Percentiles rank a stretch among this genome's conserved stretches.
Conservation (phyloP, 371 early-diverging fungal genomes). For the Massospora cicadina region DNA sequence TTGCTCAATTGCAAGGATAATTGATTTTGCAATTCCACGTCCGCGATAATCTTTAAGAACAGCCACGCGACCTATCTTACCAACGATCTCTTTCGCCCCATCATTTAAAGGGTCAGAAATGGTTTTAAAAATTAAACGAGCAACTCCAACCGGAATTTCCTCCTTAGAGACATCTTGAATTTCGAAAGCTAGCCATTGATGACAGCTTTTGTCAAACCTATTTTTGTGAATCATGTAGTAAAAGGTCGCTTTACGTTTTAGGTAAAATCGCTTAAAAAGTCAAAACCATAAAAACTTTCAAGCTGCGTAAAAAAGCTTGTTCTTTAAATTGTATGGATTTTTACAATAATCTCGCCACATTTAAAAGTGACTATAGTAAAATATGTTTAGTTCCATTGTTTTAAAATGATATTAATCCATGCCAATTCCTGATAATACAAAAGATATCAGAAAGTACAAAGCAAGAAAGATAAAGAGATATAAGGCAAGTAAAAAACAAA, state of each 20-base stretch:
- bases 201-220: neutral
- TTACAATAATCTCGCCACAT: neutral
- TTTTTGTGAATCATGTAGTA: neutral
- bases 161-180: slow-evolving; percentile 7
- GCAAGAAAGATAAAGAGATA: too few species aligned
- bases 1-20: slow-evolving; percentile 17
- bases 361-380: neutral
- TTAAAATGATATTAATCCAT: too few species aligned
- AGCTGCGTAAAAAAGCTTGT: neutral
- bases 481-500: too few species aligned
- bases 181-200: slow-evolving; percentile 12
- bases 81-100: neutral
- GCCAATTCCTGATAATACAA: too few species aligned
- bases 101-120: neutral
- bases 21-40: slow-evolving; percentile 16
- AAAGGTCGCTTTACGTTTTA: too few species aligned
- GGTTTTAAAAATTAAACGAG: slow-evolving; percentile 15
- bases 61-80: slow-evolving; percentile 24
- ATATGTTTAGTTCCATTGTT: neutral
- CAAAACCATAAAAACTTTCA: neutral
- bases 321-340: neutral
- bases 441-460: too few species aligned
- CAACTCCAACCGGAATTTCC: slow-evolving; percentile 10
- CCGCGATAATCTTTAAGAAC: slow-evolving; percentile 21
- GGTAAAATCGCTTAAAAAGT: neutral